Percentiles rank a stretch among this genome's conserved stretches.
Evolutionary conservation across 345 rosid species (phyloP).

Genomic region (Ceriops zippeliana): DNA sequence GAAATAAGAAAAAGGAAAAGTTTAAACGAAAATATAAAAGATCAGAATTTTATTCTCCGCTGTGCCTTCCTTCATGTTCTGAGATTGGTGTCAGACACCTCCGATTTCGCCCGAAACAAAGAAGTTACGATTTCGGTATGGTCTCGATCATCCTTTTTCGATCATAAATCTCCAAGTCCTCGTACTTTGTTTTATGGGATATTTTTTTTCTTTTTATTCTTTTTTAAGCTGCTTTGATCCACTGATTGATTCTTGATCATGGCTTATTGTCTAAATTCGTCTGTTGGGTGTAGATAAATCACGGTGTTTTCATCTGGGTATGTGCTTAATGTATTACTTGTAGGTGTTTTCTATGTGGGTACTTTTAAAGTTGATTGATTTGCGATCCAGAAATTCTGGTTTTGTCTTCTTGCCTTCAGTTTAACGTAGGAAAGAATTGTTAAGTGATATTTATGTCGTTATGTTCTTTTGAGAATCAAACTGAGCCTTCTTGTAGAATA

Average conservation of each 20-base stretch:
- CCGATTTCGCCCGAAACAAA: conserved; percentile 28
- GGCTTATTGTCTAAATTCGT: conserved; percentile 14
- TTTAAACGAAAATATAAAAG: not conserved
- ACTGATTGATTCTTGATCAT: conserved; percentile 13
- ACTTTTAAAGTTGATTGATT: conserved; percentile 17
- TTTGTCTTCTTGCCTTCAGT: conserved; percentile 7
- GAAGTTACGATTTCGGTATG: conserved; percentile 31
- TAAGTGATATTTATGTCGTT: too few species aligned
- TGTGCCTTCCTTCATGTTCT: conserved; percentile 13
- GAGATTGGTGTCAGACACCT: conserved; percentile 27
- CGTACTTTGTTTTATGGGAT: conserved; percentile 13
- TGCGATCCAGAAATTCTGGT: conserved; percentile 16
- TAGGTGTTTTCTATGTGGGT: conserved; percentile 10
- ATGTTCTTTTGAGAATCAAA: too few species aligned
- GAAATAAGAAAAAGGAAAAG: not conserved
- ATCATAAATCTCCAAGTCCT: conserved; percentile 11
- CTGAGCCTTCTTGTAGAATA: too few species aligned
- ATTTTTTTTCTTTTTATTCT: conserved; percentile 3
- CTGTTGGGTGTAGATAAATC: not conserved
- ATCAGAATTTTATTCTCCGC: not conserved
- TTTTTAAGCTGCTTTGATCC: conserved; percentile 23
- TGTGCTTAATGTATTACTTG: conserved; percentile 21
- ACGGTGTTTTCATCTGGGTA: conserved; percentile 18
- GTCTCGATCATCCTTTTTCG: conserved; percentile 23
- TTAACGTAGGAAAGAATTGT: conserved; percentile 4